Evolutionary conservation across 352 stramenopile species (phyloP).

Genomic region (Phytophthora pseudosyringae): DNA sequence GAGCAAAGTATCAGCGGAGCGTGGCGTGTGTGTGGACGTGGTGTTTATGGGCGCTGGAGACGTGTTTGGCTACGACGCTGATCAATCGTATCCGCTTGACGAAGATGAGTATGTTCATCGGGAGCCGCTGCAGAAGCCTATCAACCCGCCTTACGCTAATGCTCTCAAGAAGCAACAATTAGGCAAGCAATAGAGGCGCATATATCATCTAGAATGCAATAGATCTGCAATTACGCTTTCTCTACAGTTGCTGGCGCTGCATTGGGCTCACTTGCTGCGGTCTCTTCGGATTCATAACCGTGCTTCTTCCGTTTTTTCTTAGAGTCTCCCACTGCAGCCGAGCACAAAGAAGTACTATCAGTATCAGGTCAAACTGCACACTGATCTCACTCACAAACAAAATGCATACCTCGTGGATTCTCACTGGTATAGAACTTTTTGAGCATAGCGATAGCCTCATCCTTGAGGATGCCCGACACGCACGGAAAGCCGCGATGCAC

Average conservation of each 20-base stretch:
- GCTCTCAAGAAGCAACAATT: slow-evolving; percentile 62
- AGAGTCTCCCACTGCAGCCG: slow-evolving; percentile 66
- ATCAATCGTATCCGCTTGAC: slow-evolving; percentile 85
- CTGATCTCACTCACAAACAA: background rate
- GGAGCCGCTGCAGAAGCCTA: slow-evolving; percentile 83
- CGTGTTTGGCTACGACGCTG: slow-evolving; percentile 81
- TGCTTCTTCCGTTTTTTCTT: slow-evolving; percentile 82
- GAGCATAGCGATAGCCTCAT: slow-evolving; percentile 85
- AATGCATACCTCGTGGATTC: slow-evolving; percentile 80
- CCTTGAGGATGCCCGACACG: slow-evolving; percentile 77
- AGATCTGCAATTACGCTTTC: slow-evolving; percentile 15
- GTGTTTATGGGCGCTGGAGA: slow-evolving; percentile 78
- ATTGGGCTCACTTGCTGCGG: slow-evolving; percentile 2
- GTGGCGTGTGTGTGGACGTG: slow-evolving; percentile 63
- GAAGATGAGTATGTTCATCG: slow-evolving; percentile 68
- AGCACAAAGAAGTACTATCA: slow-evolving; percentile 8
- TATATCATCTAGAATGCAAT: slow-evolving; percentile 18
- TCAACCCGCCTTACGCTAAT: slow-evolving; percentile 87
- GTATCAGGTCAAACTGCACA: background rate
- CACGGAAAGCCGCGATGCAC: slow-evolving; percentile 70
- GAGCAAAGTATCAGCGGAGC: slow-evolving; percentile 44
- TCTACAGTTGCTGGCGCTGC: slow-evolving; percentile 2
- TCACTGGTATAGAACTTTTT: slow-evolving; percentile 91
- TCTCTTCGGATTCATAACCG: slow-evolving; percentile 7
- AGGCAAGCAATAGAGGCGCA: slow-evolving; percentile 32